A percentile compares a stretch with the other conserved stretches of the same genome.
These are phyloP conservation scores for Lathyrus sativus DNA, from an alignment of 306 rosid genomes.

Conservation along the genomic window DNA sequence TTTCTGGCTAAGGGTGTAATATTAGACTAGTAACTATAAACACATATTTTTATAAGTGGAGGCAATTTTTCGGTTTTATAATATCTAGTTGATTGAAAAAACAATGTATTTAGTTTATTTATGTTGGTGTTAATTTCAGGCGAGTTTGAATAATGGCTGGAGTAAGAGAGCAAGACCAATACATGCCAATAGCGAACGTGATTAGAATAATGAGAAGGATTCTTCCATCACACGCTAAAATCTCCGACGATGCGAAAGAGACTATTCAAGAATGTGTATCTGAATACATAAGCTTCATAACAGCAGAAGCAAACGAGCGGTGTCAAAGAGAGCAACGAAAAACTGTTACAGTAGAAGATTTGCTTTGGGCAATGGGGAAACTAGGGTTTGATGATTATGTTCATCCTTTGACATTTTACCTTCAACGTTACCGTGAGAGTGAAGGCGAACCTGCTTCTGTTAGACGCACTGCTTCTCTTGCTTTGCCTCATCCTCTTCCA, in stretches of 20 bases:
- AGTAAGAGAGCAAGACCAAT: constrained; percentile 62
- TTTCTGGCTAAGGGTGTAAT: no score
- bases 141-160: constrained; percentile 13
- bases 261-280: constrained; percentile 74
- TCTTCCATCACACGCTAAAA: constrained; percentile 68
- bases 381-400: constrained; percentile 71
- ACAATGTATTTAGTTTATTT: neutral
- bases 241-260: constrained; percentile 78
- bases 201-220: constrained; percentile 71
- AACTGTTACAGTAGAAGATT: constrained; percentile 72
- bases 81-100: no score
- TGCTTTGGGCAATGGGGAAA: constrained; percentile 69
- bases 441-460: constrained; percentile 34
- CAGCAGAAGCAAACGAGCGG: constrained; percentile 71
- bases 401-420: constrained; percentile 51
- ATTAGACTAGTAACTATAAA: no score
- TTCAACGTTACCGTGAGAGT: constrained; percentile 50
- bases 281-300: constrained; percentile 74
- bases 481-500: neutral
- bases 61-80: no score
- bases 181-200: constrained; percentile 82
- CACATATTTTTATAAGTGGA: no score
- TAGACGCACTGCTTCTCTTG: neutral
- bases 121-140: neutral
- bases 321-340: constrained; percentile 70